Conservation (phyloP, 768 basidiomycete genomes). For the Aureoboletus auriporus region DNA sequence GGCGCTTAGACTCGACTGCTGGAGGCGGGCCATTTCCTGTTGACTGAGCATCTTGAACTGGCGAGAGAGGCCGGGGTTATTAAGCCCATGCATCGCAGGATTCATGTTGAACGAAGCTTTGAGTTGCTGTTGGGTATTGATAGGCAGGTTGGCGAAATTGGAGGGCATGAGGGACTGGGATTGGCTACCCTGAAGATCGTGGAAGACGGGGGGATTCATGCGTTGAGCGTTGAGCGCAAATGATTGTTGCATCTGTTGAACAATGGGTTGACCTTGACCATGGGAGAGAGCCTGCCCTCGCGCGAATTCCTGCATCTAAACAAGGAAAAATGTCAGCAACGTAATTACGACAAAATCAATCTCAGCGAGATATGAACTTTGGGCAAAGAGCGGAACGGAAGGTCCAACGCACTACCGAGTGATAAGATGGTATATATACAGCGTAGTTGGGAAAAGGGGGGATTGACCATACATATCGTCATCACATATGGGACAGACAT, state of each 20-base stretch:
- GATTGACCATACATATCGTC: slow-evolving; percentile 16
- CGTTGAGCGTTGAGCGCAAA: slow-evolving; percentile 35
- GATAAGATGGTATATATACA: slow-evolving; percentile 15
- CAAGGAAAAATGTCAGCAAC: slow-evolving; percentile 21
- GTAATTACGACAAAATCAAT: slow-evolving; percentile 11
- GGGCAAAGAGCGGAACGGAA: background rate
- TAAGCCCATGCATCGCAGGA: slow-evolving; percentile 36
- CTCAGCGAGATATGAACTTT: slow-evolving; percentile 4
- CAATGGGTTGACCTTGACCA: slow-evolving; percentile 34
- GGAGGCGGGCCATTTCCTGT: slow-evolving; percentile 35
- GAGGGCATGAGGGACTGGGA: slow-evolving; percentile 30
- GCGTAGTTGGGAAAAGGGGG: slow-evolving; percentile 10
- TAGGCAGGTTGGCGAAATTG: slow-evolving; percentile 38
- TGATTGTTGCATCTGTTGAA: slow-evolving; percentile 43
- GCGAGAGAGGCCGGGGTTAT: slow-evolving; percentile 25
- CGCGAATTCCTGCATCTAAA: slow-evolving; percentile 44
- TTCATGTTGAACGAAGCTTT: slow-evolving; percentile 29
- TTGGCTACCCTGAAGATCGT: slow-evolving; percentile 32
- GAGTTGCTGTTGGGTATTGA: slow-evolving; percentile 34
- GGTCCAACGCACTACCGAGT: background rate
- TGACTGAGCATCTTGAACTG: slow-evolving; percentile 45
- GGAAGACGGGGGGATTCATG: slow-evolving; percentile 35
- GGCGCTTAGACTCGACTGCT: slow-evolving; percentile 26
- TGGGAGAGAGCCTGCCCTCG: slow-evolving; percentile 40
- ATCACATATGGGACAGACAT: slow-evolving; percentile 11